Base-by-base conservation (phyloP, 345 rosid species). In the Ailanthus altissimus region DNA sequence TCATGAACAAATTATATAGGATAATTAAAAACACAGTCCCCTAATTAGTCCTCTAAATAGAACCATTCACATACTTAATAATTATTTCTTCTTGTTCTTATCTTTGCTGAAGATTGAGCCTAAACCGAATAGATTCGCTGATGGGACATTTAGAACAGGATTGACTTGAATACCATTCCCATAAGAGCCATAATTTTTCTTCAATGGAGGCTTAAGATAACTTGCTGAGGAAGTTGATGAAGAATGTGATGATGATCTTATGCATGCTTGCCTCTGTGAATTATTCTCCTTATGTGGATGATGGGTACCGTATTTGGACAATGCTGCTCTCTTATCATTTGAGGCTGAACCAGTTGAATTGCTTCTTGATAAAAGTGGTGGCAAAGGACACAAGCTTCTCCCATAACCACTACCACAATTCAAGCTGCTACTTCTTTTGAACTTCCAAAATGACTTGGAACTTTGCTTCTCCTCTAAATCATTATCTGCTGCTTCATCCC, bases 191-290 rank as follows among this genome's bases (percentile, higher is more conserved):
- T 87, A 85, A n/a, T 63, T 83, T 84, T 91, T 93, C 91, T 85
- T 91, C 87, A 93, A 77, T n/a, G 97, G 97, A 6, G 97, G 97
- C 79, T 91, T 93, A 57, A 83, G 90, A 77, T 83, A 73, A 68
- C 73, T 75, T 54, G 74, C 50, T 58, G 82, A 54, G 32, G 86
- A 77, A 21, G 83, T 36, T 0, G 82, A 71, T 4, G 80, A 75
- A 0, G 83, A 64, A 61, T 80, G 78, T 0, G 78, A 62, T 0
- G 78, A 62, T 0, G 86, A 79, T 1, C 69, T 67, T 21, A 76
- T 78, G 26, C 78, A 81, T 15, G 80, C 69, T 32, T 85, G 89
- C 79, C 82, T 91, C 2, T 85, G 81, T 7, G 85, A 8, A 77
- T 80, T 81, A 77, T 80, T 81, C 40, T 89, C 93, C 75, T 88